These are phyloP conservation scores for Xylaria digitata DNA, from an alignment of 2,329 filamentous ascomycete genomes.

Conservation along the genomic window DNA sequence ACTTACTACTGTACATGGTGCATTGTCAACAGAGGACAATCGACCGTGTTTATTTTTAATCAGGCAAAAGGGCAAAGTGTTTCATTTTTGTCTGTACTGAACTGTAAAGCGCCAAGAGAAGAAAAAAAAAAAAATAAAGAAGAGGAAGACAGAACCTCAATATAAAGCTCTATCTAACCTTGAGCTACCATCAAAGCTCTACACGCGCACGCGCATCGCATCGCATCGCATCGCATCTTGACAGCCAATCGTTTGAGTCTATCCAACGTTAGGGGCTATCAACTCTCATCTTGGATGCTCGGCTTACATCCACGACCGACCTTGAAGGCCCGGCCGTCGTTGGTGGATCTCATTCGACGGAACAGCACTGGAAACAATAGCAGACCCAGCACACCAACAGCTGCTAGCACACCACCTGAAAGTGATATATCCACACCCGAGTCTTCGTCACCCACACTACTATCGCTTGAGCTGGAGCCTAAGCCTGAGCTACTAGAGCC, in stretches of 20 bases:
- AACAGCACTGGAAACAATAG: slow-evolving; percentile 43
- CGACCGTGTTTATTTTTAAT: too few species aligned
- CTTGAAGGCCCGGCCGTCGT: slow-evolving; percentile 64
- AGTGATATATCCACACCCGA: slow-evolving; percentile 40
- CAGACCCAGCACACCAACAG: slow-evolving; percentile 36
- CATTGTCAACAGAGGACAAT: slow-evolving; percentile 6
- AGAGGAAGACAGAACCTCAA: too few species aligned
- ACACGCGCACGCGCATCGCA: too few species aligned
- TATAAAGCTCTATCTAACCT: too few species aligned
- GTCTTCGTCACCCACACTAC: slow-evolving; percentile 42
- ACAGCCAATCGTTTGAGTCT: slow-evolving; percentile 19
- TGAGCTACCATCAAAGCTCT: too few species aligned
- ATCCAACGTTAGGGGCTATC: neutral
- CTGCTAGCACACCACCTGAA: slow-evolving; percentile 22
- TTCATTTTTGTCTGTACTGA: neutral
- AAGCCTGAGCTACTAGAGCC: neutral
- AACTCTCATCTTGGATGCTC: slow-evolving; percentile 56
- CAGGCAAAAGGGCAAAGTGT: neutral
- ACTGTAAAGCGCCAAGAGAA: too few species aligned
- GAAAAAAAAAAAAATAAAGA: too few species aligned
- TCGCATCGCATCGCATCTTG: slow-evolving; percentile 9
- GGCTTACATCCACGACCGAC: slow-evolving; percentile 62
- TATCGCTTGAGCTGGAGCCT: neutral
- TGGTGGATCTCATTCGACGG: slow-evolving; percentile 61
- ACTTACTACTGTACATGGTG: neutral